A percentile compares a stretch with the other conserved stretches of the same genome.
Evolutionary conservation across 2,329 filamentous ascomycete species (phyloP).

Genomic region (Fusarium subtropicale): DNA sequence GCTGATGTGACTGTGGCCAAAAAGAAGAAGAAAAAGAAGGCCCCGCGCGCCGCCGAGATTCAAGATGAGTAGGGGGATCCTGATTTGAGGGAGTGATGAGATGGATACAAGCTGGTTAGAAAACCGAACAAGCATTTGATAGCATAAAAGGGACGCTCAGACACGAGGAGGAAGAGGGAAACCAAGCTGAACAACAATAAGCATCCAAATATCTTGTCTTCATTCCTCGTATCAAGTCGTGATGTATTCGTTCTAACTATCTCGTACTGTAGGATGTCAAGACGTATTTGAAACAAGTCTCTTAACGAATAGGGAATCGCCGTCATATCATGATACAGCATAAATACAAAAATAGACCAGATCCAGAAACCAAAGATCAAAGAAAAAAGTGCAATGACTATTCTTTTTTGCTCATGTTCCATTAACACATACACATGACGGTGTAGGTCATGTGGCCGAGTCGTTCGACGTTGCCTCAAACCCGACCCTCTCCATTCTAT

Average conservation of each 20-base stretch:
- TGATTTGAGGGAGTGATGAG: neutral
- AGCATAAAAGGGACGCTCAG: constrained; percentile 13
- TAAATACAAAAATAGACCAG: constrained; percentile 44
- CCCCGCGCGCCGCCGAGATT: constrained; percentile 47
- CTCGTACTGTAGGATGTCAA: constrained; percentile 1
- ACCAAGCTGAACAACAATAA: constrained; percentile 26
- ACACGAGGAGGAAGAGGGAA: constrained; percentile 27
- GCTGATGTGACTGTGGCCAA: constrained; percentile 54
- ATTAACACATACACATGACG: constrained; percentile 48
- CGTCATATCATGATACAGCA: constrained; percentile 45
- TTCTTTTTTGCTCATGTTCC: constrained; percentile 49
- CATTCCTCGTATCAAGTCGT: constrained; percentile 8
- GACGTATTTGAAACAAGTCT: constrained; percentile 27
- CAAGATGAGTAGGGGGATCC: constrained; percentile 38
- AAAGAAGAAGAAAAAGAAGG: constrained; percentile 62
- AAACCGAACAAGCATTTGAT: constrained; percentile 4
- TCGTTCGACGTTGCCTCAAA: constrained; percentile 17
- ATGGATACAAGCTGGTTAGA: neutral
- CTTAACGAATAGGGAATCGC: constrained; percentile 43
- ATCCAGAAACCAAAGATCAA: constrained; percentile 34
- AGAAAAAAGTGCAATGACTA: constrained; percentile 39
- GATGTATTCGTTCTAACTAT: constrained; percentile 11
- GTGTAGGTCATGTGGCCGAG: constrained; percentile 27
- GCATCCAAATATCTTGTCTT: constrained; percentile 3
- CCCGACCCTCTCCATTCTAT: constrained; percentile 15